These are phyloP conservation scores for Penicillium coprophilum DNA, from an alignment of 495 filamentous ascomycete species.

Conservation along the genomic window DNA sequence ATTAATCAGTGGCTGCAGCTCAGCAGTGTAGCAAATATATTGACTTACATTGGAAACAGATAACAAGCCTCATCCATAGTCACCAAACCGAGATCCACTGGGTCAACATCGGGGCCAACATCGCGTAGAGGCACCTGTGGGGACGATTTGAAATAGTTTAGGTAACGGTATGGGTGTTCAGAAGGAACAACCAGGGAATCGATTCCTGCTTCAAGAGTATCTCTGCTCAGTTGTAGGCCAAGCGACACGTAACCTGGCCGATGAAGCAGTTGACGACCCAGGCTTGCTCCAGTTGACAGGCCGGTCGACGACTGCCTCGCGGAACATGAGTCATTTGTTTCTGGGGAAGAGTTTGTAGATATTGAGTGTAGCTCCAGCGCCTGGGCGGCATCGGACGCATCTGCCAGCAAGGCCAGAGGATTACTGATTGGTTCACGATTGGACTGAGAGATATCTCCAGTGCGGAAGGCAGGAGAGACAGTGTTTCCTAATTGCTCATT, in stretches of 20 bases:
- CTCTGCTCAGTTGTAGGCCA: conserved; percentile 20
- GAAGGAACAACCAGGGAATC: conserved; percentile 14
- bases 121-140: conserved; percentile 31
- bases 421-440: conserved; percentile 26
- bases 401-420: conserved; percentile 25
- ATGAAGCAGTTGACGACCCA: conserved; percentile 16
- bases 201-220: conserved; percentile 19
- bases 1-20: background rate
- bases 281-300: background rate
- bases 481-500: background rate
- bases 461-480: background rate
- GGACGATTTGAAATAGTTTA: conserved; percentile 23
- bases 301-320: background rate
- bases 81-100: conserved; percentile 61
- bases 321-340: background rate
- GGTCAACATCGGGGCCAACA: conserved; percentile 57
- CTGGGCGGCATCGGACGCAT: conserved; percentile 27
- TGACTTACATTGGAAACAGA: conserved; percentile 56
- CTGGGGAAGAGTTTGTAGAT: background rate
- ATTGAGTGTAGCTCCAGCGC: conserved; percentile 8
- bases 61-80: conserved; percentile 53
- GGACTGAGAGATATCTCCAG: background rate
- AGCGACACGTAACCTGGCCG: conserved; percentile 24
- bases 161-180: conserved; percentile 7
- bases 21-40: background rate